Conservation (phyloP, 106 monocot species). For the Platanthera guangdongensis region DNA sequence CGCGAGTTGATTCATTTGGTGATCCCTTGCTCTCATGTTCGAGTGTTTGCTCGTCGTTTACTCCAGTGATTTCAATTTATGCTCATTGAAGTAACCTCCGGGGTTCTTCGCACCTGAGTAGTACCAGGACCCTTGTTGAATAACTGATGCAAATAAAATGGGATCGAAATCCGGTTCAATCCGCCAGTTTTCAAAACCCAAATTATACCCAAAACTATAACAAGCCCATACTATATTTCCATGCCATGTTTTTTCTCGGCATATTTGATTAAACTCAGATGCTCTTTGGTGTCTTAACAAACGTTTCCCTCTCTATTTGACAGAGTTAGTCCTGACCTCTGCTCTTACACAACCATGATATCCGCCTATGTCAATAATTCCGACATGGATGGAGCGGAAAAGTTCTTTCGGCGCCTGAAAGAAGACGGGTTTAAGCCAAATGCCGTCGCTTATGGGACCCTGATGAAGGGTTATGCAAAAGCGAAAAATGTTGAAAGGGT, state of each 20-base stretch:
- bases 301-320: neutral
- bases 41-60: conserved; percentile 32
- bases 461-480: conserved; percentile 96
- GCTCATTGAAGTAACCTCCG: no score
- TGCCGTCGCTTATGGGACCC: conserved; percentile 75
- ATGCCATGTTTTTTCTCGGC: neutral
- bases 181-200: no score
- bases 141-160: no score
- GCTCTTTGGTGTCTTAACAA: no score
- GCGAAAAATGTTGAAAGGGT: conserved; percentile 66
- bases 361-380: conserved; percentile 87
- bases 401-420: conserved; percentile 78
- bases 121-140: no score
- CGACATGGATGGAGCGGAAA: conserved; percentile 90
- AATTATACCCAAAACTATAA: no score
- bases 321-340: conserved; percentile 78
- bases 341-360: conserved; percentile 87
- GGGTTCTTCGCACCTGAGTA: no score
- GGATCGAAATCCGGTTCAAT: no score
- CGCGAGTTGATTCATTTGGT: conserved; percentile 24
- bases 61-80: neutral
- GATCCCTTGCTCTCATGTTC: conserved; percentile 31
- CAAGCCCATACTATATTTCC: no score
- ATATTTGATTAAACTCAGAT: no score
- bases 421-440: conserved; percentile 81